Percentiles rank a stretch among this genome's conserved stretches.
Conservation (phyloP, 352 stramenopile species). For the Pseudoperonospora humuli region DNA sequence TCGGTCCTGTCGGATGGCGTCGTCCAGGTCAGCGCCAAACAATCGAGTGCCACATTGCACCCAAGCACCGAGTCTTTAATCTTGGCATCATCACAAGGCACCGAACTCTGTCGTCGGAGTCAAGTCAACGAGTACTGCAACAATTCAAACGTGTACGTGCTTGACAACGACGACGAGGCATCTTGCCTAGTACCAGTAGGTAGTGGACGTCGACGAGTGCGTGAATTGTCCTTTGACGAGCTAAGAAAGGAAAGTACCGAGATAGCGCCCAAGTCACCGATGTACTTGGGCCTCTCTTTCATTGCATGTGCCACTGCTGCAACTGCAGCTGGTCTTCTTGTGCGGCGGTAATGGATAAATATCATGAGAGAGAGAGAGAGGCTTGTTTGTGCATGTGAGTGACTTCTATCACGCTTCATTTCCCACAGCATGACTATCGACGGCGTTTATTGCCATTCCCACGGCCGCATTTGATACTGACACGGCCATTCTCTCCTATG, state of each 20-base stretch:
- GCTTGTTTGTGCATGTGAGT: conserved; percentile 1
- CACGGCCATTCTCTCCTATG: conserved; percentile 4
- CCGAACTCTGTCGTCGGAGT: conserved; percentile 3
- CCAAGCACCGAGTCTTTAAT: background rate
- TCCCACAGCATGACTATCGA: conserved; percentile 8
- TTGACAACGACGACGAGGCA: conserved; percentile 3
- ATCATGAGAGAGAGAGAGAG: background rate
- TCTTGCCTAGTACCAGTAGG: conserved; percentile 6
- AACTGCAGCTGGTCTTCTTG: conserved; percentile 32
- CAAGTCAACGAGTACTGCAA: conserved; percentile 17
- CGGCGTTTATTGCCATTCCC: conserved; percentile 20
- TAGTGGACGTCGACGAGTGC: background rate
- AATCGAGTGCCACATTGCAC: background rate
- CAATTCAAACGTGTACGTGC: conserved; percentile 12
- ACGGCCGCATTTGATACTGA: conserved; percentile 4
- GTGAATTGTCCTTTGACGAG: conserved; percentile 16
- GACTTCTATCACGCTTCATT: background rate
- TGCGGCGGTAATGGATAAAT: conserved; percentile 30
- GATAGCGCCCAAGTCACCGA: conserved; percentile 19
- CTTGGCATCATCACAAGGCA: background rate
- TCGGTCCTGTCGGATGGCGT: too few species aligned
- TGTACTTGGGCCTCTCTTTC: conserved; percentile 44
- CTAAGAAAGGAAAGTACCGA: conserved; percentile 7
- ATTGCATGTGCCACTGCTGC: conserved; percentile 42
- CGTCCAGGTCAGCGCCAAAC: background rate